Conservation (phyloP, 2,329 filamentous ascomycete genomes). For the Myriosclerotinia scirpicola region DNA sequence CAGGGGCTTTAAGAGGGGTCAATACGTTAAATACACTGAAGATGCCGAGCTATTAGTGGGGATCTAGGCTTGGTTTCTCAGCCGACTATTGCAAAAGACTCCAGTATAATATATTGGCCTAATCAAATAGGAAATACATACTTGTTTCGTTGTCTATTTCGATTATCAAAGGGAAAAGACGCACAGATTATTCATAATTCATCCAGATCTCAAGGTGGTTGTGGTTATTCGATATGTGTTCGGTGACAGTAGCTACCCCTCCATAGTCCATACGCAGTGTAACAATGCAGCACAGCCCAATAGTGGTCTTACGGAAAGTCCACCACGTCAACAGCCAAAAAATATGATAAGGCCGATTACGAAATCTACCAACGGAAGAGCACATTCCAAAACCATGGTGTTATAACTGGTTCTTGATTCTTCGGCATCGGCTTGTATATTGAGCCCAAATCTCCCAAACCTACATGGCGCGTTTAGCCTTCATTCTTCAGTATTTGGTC, state of each 20-base stretch:
- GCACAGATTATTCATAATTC: background rate
- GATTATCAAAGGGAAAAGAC: background rate
- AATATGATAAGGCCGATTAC: conserved; percentile 1
- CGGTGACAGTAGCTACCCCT: background rate
- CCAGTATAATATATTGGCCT: conserved; percentile 3
- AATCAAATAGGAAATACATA: background rate
- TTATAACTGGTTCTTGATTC: too few species aligned
- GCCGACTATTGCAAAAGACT: conserved; percentile 1
- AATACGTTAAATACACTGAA: background rate
- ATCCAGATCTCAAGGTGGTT: background rate
- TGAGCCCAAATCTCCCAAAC: too few species aligned
- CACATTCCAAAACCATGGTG: background rate
- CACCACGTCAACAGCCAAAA: background rate
- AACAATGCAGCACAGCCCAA: conserved; percentile 12
- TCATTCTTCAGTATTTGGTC: background rate
- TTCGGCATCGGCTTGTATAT: too few species aligned
- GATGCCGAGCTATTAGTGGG: conserved; percentile 12
- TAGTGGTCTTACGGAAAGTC: background rate
- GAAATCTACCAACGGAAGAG: background rate
- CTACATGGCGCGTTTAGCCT: too few species aligned
- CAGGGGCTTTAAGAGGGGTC: conserved; percentile 13
- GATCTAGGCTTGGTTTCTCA: background rate
- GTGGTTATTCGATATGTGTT: background rate
- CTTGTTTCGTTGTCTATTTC: conserved; percentile 9
- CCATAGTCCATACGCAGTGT: background rate